Evolutionary conservation across 495 filamentous ascomycete genomes (phyloP).

Genomic region (Sordaria brevicollis): DNA sequence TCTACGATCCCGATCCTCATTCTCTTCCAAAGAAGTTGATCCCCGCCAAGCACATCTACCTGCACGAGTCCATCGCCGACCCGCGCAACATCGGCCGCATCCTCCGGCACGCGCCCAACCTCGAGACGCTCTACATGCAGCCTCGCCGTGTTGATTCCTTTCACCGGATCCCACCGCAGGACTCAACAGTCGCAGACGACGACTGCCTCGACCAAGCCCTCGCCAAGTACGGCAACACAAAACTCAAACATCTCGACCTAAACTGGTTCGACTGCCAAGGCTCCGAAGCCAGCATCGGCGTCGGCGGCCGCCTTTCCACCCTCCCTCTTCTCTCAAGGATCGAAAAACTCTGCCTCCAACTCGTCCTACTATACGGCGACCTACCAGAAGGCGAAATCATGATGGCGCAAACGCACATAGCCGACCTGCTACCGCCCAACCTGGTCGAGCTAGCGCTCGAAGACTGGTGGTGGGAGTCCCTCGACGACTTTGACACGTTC

Average conservation of each 20-base stretch:
- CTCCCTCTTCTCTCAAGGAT: conserved; percentile 12
- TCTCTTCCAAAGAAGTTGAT: conserved; percentile 2
- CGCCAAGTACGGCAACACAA: conserved; percentile 6
- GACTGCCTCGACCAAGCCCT: conserved; percentile 19
- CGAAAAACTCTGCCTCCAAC: conserved; percentile 18
- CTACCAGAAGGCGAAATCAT: not conserved
- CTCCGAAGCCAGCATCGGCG: conserved; percentile 12
- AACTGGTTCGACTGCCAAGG: conserved; percentile 14
- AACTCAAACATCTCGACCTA: conserved; percentile 21
- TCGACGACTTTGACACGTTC: conserved; percentile 5
- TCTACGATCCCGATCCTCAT: not conserved
- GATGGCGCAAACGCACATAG: conserved; percentile 2
- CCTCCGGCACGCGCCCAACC: conserved; percentile 15
- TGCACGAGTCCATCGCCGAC: conserved; percentile 17
- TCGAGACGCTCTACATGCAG: conserved; percentile 23
- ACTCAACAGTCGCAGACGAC: conserved; percentile 3
- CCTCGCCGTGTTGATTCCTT: conserved; percentile 7
- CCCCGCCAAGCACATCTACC: conserved; percentile 17
- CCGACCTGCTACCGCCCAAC: conserved; percentile 19
- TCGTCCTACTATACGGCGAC: conserved; percentile 14
- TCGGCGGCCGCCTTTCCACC: conserved; percentile 16
- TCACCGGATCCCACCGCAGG: not conserved
- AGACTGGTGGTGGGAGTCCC: conserved; percentile 24
- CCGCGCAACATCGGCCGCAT: conserved; percentile 16
- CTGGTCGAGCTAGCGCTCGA: conserved; percentile 22